Conservation (phyloP, 495 filamentous ascomycete species). For the Penicillium malachiteum region DNA sequence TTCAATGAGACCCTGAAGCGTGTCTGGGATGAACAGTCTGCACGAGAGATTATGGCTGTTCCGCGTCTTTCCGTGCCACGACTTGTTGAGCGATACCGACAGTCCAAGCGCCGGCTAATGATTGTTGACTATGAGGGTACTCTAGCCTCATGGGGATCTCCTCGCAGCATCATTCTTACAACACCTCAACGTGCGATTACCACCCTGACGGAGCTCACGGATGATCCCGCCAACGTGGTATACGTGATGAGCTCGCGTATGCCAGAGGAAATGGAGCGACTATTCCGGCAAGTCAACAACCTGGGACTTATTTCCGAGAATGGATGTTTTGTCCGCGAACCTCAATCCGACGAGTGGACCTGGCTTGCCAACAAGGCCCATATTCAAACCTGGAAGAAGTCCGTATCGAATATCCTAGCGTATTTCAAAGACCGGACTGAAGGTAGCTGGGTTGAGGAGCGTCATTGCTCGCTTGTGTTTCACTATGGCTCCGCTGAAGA, state of each 20-base stretch:
- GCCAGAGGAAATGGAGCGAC: conserved; percentile 80
- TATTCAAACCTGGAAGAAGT: conserved; percentile 71
- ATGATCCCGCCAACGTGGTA: conserved; percentile 76
- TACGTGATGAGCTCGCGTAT: conserved; percentile 89
- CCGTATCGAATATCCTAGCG: conserved; percentile 69
- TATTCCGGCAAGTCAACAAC: conserved; percentile 75
- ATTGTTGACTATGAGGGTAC: conserved; percentile 93
- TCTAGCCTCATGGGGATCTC: conserved; percentile 77
- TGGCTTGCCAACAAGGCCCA: conserved; percentile 67
- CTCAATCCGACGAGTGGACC: conserved; percentile 65
- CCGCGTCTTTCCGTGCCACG: conserved; percentile 70
- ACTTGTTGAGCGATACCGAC: conserved; percentile 63
- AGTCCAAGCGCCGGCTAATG: conserved; percentile 67
- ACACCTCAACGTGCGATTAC: conserved; percentile 81
- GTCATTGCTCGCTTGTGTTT: conserved; percentile 83
- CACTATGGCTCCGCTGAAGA: conserved; percentile 84
- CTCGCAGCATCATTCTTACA: conserved; percentile 74
- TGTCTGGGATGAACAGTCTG: conserved; percentile 78
- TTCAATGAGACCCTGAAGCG: conserved; percentile 66
- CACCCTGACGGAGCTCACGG: conserved; percentile 72
- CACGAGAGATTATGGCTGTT: conserved; percentile 77
- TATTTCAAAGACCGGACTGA: conserved; percentile 89
- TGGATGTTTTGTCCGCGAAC: conserved; percentile 80
- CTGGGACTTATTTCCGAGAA: conserved; percentile 90
- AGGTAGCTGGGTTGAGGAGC: conserved; percentile 80